Evolutionary conservation across 176 grass and related monocot genomes (phyloP), one percentile per base, ranked within the genome.

Genomic region (Carex scoparia): DNA sequence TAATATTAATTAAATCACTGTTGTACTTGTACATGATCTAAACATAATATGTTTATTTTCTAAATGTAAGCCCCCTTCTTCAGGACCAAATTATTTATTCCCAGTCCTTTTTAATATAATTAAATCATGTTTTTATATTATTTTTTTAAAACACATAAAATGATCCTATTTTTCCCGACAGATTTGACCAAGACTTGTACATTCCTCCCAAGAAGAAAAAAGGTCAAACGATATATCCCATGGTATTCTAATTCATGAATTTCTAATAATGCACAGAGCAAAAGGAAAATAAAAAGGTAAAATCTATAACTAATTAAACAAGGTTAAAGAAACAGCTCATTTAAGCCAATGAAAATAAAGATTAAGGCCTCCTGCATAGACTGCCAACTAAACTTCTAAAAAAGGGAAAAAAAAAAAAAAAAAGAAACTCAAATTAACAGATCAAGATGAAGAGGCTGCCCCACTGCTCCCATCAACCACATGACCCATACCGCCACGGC

Each of bases 401-500:
- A 79, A 19, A 5, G 19, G 7, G 60, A 23, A 55, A 14, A 33
- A 55, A 56, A 33, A 6, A 79, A 42, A 55, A 56, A 33, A 55
- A 69, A 51, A 54, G 3, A 35, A 69, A 53, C 42, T 37, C 4
- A 32, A 10, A 69, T 46, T 35, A 79, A 79, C 13, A 58, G 74
- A 79, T 79, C 53, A 84, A 63, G 85, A 80, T 64, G 88, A 86
- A 48, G 88, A 79, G n/a, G 71, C 38, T 42, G 84, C 79, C 5
- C 59, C 79, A 82, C 79, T 63, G 61, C 79, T 66, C 48, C 88
- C 84, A 61, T 89, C 86, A 8, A 86, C 79, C 30, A 83, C 69
- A 23, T 89, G 88, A 10, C 27, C 35, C 27, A 76, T 79, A 32
- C 37, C 65, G 44, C 76, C 84, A 4, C 18, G 73, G 27, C 40